A percentile compares a stretch with the other conserved stretches of the same genome.
These are phyloP conservation scores for Zizania latifolia DNA, from an alignment of 176 grass and related monocot genomes.

Conservation along the genomic window DNA sequence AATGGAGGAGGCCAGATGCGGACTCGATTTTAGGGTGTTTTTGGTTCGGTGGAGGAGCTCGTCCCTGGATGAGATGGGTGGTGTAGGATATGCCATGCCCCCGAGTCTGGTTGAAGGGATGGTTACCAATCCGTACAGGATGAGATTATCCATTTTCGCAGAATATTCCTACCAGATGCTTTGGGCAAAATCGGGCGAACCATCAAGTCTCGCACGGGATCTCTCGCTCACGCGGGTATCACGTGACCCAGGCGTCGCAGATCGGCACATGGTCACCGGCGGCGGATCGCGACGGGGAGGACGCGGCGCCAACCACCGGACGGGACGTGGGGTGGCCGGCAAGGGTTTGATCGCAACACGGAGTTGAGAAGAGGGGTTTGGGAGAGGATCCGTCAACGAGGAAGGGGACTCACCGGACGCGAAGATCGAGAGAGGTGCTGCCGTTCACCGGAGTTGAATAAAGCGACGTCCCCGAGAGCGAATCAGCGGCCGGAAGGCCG, in stretches of 20 bases:
- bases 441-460: background rate
- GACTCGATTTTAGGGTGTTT: background rate
- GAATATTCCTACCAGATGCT: background rate
- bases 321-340: no score
- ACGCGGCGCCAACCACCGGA: no score
- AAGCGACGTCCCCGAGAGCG: background rate
- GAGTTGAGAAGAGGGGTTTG: background rate
- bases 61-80: no score
- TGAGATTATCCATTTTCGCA: background rate
- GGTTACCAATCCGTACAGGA: background rate
- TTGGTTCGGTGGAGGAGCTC: no score
- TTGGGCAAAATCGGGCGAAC: no score
- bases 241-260: background rate
- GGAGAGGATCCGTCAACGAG: background rate
- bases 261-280: background rate
- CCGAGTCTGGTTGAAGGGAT: background rate
- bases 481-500: background rate
- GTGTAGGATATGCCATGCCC: no score
- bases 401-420: background rate
- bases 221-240: background rate
- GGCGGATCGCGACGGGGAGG: background rate
- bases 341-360: background rate
- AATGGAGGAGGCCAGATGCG: background rate
- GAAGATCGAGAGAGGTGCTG: background rate
- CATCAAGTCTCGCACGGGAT: no score